Percentiles rank a stretch among this genome's conserved stretches.
phyloP scores from a whole-genome alignment of 2,329 filamentous ascomycete genomes.

The Fusarium xyrophilum region DNA sequence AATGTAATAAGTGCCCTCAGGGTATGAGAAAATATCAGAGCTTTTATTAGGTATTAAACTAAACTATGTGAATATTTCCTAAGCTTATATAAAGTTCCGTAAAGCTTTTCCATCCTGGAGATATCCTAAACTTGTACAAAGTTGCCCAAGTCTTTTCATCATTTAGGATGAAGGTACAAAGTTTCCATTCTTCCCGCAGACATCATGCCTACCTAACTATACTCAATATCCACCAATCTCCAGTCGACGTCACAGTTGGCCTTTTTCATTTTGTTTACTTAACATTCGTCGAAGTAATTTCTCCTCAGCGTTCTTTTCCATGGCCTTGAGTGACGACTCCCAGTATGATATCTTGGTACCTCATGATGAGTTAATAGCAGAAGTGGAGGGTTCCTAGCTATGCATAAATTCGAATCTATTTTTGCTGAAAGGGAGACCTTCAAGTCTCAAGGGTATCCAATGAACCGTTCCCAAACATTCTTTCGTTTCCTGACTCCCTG shows the following conservation, averaged over 20 bases:
- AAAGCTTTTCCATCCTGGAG: not conserved
- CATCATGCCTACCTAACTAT: not conserved
- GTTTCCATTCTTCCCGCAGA: not conserved
- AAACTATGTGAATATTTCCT: not conserved
- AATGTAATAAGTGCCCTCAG: not conserved
- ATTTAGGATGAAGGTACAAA: not conserved
- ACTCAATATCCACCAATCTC: not conserved
- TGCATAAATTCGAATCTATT: not conserved
- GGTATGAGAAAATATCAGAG: not conserved
- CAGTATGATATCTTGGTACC: not conserved
- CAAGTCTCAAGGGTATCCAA: slow-evolving; percentile 12
- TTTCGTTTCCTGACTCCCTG: not conserved
- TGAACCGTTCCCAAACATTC: not conserved
- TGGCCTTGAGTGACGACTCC: not conserved
- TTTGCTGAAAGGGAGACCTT: not conserved
- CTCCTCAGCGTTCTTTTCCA: not conserved
- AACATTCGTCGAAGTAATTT: not conserved
- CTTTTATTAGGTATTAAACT: not conserved
- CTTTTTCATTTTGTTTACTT: not conserved
- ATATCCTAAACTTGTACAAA: not conserved
- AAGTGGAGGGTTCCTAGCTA: not conserved
- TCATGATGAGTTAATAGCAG: not conserved
- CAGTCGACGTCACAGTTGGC: not conserved
- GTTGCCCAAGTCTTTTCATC: not conserved
- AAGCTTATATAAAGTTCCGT: not conserved